Percentiles rank a stretch among this genome's conserved stretches.
Conservation (phyloP, 495 filamentous ascomycete species). For the Podospora fimiseda region DNA sequence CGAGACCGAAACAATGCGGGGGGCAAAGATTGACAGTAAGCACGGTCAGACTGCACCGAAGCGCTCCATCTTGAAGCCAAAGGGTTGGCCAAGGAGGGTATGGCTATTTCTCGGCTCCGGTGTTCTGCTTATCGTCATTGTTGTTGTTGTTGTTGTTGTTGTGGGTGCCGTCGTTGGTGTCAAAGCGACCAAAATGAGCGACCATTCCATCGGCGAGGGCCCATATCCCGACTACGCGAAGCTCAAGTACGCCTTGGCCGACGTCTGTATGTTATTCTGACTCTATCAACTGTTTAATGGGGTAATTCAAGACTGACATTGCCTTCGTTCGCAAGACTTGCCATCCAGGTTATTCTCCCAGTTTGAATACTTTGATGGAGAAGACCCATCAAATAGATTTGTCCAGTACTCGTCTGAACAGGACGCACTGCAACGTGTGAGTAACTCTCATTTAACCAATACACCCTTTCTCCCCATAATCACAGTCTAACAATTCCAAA, state of each 20-base stretch:
- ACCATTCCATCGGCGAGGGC: slow-evolving; percentile 10
- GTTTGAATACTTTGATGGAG: too few species aligned
- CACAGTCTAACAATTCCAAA: slow-evolving; percentile 43
- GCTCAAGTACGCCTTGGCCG: slow-evolving; percentile 31
- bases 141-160: slow-evolving; percentile 40
- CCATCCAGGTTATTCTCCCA: too few species aligned
- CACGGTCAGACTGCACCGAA: too few species aligned
- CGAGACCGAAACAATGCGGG: too few species aligned
- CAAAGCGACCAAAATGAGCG: slow-evolving; percentile 39
- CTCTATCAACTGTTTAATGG: too few species aligned
- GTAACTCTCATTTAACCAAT: too few species aligned
- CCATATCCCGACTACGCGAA: slow-evolving; percentile 33
- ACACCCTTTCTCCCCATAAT: too few species aligned
- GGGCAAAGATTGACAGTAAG: too few species aligned
- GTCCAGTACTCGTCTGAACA: slow-evolving; percentile 32
- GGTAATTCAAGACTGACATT: too few species aligned
- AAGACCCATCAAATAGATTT: slow-evolving; percentile 35
- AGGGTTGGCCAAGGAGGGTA: slow-evolving; percentile 43
- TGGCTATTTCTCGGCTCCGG: slow-evolving; percentile 24
- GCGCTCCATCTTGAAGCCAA: slow-evolving; percentile 19
- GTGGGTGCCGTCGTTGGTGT: slow-evolving; percentile 46
- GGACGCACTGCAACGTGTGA: slow-evolving; percentile 20
- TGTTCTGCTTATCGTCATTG: slow-evolving; percentile 31
- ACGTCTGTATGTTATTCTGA: slow-evolving; percentile 27
- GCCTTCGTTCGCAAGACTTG: too few species aligned